Percentiles rank a stretch among this genome's conserved stretches.
Evolutionary conservation across 2,329 filamentous ascomycete genomes (phyloP).

Genomic region (Colletotrichum aenigma): DNA sequence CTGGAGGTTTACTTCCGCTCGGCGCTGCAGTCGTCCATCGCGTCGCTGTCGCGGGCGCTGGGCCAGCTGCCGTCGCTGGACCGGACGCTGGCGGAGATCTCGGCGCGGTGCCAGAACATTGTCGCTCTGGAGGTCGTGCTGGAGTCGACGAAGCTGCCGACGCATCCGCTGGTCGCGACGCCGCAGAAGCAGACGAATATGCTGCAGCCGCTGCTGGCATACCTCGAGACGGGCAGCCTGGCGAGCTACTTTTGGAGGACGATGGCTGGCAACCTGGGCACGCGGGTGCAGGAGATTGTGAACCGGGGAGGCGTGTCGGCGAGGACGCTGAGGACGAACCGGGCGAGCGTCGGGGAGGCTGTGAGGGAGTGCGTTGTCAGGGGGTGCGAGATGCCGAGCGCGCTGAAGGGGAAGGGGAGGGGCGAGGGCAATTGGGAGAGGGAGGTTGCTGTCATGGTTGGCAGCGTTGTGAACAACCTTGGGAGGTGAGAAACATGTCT

Average conservation of each 20-base stretch:
- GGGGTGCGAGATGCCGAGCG: slow-evolving; percentile 72
- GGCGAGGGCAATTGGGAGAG: slow-evolving; percentile 73
- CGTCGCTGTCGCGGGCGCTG: slow-evolving; percentile 75
- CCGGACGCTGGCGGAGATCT: slow-evolving; percentile 80
- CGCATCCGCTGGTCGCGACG: slow-evolving; percentile 66
- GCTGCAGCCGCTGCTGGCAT: slow-evolving; percentile 72
- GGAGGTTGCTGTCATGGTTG: slow-evolving; percentile 94
- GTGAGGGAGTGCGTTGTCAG: slow-evolving; percentile 83
- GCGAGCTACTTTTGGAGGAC: slow-evolving; percentile 94
- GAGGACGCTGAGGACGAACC: slow-evolving; percentile 78
- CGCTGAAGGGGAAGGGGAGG: slow-evolving; percentile 50
- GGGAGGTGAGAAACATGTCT: slow-evolving; percentile 37
- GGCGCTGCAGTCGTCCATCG: slow-evolving; percentile 78
- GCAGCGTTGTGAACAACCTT: slow-evolving; percentile 71
- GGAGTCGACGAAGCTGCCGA: slow-evolving; percentile 67
- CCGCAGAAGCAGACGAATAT: slow-evolving; percentile 52
- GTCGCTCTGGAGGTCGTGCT: slow-evolving; percentile 86
- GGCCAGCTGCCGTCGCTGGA: slow-evolving; percentile 83
- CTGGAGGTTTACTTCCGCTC: slow-evolving; percentile 84
- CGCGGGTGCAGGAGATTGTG: slow-evolving; percentile 83
- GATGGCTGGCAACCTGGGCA: slow-evolving; percentile 77
- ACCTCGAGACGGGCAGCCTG: slow-evolving; percentile 87
- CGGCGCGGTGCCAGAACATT: slow-evolving; percentile 85
- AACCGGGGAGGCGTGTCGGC: slow-evolving; percentile 83
- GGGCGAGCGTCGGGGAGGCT: slow-evolving; percentile 74